These are phyloP conservation scores for Fusarium paranaense DNA, from an alignment of 2,329 filamentous ascomycete genomes.

Conservation along the genomic window DNA sequence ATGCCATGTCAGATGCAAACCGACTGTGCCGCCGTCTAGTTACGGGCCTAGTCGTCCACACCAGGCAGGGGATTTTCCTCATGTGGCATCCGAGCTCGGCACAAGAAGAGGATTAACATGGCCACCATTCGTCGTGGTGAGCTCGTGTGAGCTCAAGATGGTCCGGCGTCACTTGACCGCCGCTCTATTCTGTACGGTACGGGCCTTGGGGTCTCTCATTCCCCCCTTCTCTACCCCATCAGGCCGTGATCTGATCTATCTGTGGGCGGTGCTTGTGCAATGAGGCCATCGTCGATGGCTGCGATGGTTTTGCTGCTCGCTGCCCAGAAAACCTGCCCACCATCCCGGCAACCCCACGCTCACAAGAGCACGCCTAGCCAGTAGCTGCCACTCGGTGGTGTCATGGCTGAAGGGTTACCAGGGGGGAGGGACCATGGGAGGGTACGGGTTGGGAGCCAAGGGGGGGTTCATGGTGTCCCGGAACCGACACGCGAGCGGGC, in stretches of 20 bases:
- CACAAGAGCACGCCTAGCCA: constrained; percentile 27
- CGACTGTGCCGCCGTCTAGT: constrained; percentile 11
- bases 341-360: constrained; percentile 42
- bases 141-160: constrained; percentile 37
- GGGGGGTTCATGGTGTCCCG: constrained; percentile 26
- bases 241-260: constrained; percentile 40
- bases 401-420: constrained; percentile 37
- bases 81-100: constrained; percentile 42
- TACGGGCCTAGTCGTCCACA: constrained; percentile 25
- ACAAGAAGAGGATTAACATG: constrained; percentile 28
- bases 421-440: constrained; percentile 1
- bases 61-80: constrained; percentile 36
- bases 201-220: constrained; percentile 17
- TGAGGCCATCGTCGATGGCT: constrained; percentile 43
- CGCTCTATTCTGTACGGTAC: constrained; percentile 22
- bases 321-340: constrained; percentile 39
- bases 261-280: constrained; percentile 36
- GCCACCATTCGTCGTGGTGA: constrained; percentile 37
- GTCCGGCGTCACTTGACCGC: constrained; percentile 44
- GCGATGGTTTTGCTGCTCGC: constrained; percentile 36
- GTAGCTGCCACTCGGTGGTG: constrained; percentile 36
- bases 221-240: constrained; percentile 12
- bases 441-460: constrained; percentile 1
- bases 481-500: constrained; percentile 34
- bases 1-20: constrained; percentile 35